These are phyloP conservation scores for Zymoseptoria tritici DNA, from an alignment of 2,329 filamentous ascomycete genomes.

Conservation along the genomic window DNA sequence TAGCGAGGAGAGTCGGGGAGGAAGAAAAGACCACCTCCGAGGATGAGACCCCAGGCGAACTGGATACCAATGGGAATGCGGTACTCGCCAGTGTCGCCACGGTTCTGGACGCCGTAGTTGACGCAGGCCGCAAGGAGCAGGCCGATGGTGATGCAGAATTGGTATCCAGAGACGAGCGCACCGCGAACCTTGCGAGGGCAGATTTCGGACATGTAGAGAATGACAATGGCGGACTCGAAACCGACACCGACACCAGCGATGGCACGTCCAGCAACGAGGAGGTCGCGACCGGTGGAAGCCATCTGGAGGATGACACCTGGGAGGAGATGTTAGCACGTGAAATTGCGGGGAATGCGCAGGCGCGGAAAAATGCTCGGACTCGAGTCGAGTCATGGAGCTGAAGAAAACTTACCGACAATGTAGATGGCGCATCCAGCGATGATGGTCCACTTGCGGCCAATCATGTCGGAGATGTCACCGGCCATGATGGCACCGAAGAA, in stretches of 20 bases:
- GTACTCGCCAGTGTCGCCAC: slow-evolving; percentile 59
- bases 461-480: slow-evolving; percentile 67
- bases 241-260: slow-evolving; percentile 72
- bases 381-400: neutral
- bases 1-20: slow-evolving; percentile 82
- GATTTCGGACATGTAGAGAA: slow-evolving; percentile 84
- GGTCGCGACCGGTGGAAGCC: slow-evolving; percentile 47
- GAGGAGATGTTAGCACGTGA: slow-evolving; percentile 1
- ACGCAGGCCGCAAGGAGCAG: slow-evolving; percentile 58
- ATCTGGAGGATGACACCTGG: slow-evolving; percentile 56
- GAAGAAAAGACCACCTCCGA: slow-evolving; percentile 62
- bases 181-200: slow-evolving; percentile 53
- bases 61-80: slow-evolving; percentile 76
- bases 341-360: neutral
- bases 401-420: slow-evolving; percentile 37
- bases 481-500: slow-evolving; percentile 74
- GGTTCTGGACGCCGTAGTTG: slow-evolving; percentile 61
- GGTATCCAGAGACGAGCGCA: slow-evolving; percentile 72
- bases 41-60: slow-evolving; percentile 70
- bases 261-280: slow-evolving; percentile 66
- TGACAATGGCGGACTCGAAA: slow-evolving; percentile 72
- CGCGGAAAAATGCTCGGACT: neutral
- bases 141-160: slow-evolving; percentile 77
- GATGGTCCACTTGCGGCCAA: slow-evolving; percentile 66
- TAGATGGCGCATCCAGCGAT: slow-evolving; percentile 67